Percentiles rank a stretch among this genome's conserved stretches.
phyloP scores from a whole-genome alignment of 257 asterid species.

The Buddleja alternifolia region DNA sequence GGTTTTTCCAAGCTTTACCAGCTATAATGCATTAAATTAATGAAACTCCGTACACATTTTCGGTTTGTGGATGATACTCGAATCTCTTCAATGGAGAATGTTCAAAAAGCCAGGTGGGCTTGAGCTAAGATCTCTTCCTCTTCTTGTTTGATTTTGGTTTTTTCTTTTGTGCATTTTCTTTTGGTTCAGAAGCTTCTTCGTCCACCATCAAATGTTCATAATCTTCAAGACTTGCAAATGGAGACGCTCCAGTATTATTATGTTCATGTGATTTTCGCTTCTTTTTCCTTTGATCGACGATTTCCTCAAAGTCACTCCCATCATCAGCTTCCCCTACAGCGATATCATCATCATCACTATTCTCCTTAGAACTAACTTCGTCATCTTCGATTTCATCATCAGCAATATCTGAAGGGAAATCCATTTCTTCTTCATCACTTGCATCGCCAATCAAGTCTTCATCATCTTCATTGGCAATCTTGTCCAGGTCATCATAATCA shows the following conservation, averaged over 20 bases:
- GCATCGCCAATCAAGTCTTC: slow-evolving; percentile 69
- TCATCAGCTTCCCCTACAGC: slow-evolving; percentile 59
- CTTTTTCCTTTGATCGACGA: slow-evolving; percentile 29
- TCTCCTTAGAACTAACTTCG: slow-evolving; percentile 31
- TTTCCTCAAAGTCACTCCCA: slow-evolving; percentile 39
- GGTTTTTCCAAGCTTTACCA: no score
- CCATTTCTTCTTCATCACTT: slow-evolving; percentile 53
- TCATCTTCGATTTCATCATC: slow-evolving; percentile 37
- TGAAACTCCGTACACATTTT: no score
- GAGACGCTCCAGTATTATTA: slow-evolving; percentile 48
- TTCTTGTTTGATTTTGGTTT: slow-evolving; percentile 40
- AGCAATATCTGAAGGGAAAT: slow-evolving; percentile 45
- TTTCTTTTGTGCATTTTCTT: slow-evolving; percentile 26
- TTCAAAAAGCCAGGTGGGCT: not conserved
- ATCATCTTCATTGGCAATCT: slow-evolving; percentile 61
- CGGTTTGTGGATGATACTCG: no score
- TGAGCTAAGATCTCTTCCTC: slow-evolving; percentile 21
- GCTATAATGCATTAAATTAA: no score
- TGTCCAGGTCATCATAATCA: slow-evolving; percentile 77
- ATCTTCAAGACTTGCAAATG: slow-evolving; percentile 75
- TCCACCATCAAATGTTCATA: slow-evolving; percentile 64
- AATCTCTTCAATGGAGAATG: not conserved
- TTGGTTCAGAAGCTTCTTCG: slow-evolving; percentile 29
- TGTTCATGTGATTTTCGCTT: slow-evolving; percentile 43
- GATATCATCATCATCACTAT: slow-evolving; percentile 38